Percentiles rank a stretch among this genome's conserved stretches.
Evolutionary conservation across 164 flowering plant species (phyloP).

Genomic region (Magnolia officinalis): DNA sequence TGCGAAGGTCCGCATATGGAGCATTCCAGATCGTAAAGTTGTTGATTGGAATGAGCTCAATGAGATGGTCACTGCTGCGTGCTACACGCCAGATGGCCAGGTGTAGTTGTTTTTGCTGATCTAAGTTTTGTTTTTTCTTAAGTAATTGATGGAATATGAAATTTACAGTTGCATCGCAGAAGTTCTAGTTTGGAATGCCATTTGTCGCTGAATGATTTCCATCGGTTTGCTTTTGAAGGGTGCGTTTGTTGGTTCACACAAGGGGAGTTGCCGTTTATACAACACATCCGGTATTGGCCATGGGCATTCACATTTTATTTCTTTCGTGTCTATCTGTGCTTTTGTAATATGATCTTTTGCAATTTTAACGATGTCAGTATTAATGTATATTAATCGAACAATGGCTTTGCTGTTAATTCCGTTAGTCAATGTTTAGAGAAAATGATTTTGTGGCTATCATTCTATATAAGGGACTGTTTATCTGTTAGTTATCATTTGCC

Average conservation of each 20-base stretch:
- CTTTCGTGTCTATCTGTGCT: background rate
- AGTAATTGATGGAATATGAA: background rate
- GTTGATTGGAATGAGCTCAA: constrained; percentile 96
- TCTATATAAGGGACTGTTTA: too few relatives aligned
- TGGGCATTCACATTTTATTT: background rate
- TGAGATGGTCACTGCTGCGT: constrained; percentile 99
- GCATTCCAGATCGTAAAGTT: constrained; percentile 91
- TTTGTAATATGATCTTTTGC: too few relatives aligned
- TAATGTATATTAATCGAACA: background rate
- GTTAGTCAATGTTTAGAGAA: background rate
- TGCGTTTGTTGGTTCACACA: constrained; percentile 96
- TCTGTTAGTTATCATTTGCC: too few relatives aligned
- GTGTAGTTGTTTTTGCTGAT: constrained; percentile 26
- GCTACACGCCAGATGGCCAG: constrained; percentile 99
- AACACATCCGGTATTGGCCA: constrained; percentile 61
- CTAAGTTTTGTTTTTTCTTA: background rate
- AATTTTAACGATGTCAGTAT: background rate
- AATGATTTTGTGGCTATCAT: background rate
- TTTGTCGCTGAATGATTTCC: constrained; percentile 18
- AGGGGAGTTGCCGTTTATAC: constrained; percentile 82
- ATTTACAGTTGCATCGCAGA: background rate
- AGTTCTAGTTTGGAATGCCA: background rate
- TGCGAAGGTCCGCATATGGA: constrained; percentile 98
- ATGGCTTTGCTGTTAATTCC: background rate
- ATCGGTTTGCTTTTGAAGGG: constrained; percentile 47